Base-by-base conservation (phyloP, 1,284 basidiomycete genomes). In the Fistulina hepatica region DNA sequence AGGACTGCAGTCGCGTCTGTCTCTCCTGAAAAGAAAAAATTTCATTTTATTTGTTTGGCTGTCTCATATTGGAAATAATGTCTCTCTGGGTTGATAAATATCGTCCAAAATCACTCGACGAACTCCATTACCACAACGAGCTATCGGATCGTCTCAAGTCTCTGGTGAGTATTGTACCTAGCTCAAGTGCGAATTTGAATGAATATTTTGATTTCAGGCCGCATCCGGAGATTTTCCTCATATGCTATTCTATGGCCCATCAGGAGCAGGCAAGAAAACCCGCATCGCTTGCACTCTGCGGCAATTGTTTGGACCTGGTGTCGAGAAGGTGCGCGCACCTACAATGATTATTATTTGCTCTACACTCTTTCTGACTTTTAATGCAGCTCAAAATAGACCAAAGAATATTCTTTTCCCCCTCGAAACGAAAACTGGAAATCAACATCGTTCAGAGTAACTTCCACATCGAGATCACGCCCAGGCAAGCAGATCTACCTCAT, bases 221-320 rank as follows among this genome's bases (percentile, higher is more conserved):
- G 71, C 79, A 0, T 85, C 86, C 1, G 86, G 86, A 2, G 95
- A 98, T 65, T 97, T 98, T 53, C 94, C 94, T 5, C 94, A 99
- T 56, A 82, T 95, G 65, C 74, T 99, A 9, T 97, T 98, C 64
- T 99, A 97, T 54, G 95, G 94, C 0, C 95, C 94, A 2, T 89
- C 88, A 4, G 94, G 94, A 13, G 91, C 94, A 7, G 94, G 94
- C 13, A 98, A 98, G 67, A 98, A 98, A 73, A 98, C 95, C 24
- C 73, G 95, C 34, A 93, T 98, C 52, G 83, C 81, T 49, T 88
- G 83, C 48, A 91, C 88, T 5, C 58, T 98, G 36, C 69, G 84
- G 47, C 82, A 97, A 53, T 62, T 98, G 30, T 99, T 92, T 60
- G 95, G 94, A 2, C 71, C 80, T 28, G 90, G 91, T 4, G 90